phyloP scores from a whole-genome alignment of 2,329 filamentous ascomycete genomes.

The Colletotrichum incanum region DNA sequence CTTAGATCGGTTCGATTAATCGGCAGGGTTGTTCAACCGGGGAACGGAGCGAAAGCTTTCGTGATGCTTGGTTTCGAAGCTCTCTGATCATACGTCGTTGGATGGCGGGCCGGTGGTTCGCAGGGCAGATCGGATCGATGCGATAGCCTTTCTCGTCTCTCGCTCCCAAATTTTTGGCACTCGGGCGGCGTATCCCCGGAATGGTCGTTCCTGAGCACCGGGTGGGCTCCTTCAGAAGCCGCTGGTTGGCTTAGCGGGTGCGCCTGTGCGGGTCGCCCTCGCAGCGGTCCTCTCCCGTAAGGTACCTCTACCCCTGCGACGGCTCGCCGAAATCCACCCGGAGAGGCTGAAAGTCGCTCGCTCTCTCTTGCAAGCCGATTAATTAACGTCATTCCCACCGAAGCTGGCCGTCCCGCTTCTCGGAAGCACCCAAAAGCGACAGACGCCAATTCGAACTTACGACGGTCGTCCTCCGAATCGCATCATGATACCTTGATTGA shows the following conservation, averaged over 20 bases:
- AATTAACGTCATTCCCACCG: slow-evolving; percentile 41
- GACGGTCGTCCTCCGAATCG: slow-evolving; percentile 19
- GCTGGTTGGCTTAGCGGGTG: slow-evolving; percentile 30
- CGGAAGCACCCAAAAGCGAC: slow-evolving; percentile 18
- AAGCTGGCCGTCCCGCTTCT: slow-evolving; percentile 36
- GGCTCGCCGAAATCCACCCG: slow-evolving; percentile 36
- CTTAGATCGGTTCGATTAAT: slow-evolving; percentile 15
- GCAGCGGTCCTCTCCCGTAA: slow-evolving; percentile 5
- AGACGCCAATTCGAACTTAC: slow-evolving; percentile 28
- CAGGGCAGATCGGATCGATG: slow-evolving; percentile 34
- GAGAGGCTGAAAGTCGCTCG: slow-evolving; percentile 42
- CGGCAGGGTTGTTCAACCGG: slow-evolving; percentile 3
- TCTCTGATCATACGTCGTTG: slow-evolving; percentile 10
- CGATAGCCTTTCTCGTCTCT: slow-evolving; percentile 9
- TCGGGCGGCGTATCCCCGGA: slow-evolving; percentile 18
- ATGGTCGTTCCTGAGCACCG: slow-evolving; percentile 24
- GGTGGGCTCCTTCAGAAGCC: neutral
- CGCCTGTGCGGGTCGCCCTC: slow-evolving; percentile 10
- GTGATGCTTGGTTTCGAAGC: slow-evolving; percentile 39
- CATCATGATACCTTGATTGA: slow-evolving; percentile 40
- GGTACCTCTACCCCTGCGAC: slow-evolving; percentile 30
- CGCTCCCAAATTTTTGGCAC: slow-evolving; percentile 38
- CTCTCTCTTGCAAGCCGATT: slow-evolving; percentile 23
- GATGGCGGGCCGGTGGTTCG: slow-evolving; percentile 41
- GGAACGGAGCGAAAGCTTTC: slow-evolving; percentile 18